Conservation (phyloP, 345 rosid genomes). For the Turnera subulata region DNA sequence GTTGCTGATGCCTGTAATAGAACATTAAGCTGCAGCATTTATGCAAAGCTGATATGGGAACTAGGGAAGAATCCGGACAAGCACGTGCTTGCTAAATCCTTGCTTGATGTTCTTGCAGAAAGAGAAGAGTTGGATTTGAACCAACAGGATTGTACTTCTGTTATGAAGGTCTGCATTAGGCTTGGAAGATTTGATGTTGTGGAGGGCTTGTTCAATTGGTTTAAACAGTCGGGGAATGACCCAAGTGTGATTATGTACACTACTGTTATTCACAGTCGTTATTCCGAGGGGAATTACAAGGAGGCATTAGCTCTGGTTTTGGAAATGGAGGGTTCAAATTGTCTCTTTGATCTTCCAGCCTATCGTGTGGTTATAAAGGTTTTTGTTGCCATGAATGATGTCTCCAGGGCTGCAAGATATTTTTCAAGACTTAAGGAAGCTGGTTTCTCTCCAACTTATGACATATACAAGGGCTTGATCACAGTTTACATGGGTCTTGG, state of each 20-base stretch:
- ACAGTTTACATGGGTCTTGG: conserved; percentile 48
- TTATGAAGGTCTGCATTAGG: conserved; percentile 78
- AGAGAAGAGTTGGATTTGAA: conserved; percentile 60
- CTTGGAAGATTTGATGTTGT: conserved; percentile 50
- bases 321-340: conserved; percentile 79
- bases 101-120: conserved; percentile 62
- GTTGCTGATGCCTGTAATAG: conserved; percentile 50
- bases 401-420: conserved; percentile 64
- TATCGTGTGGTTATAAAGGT: conserved; percentile 75
- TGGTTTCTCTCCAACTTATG: conserved; percentile 75
- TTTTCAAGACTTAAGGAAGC: conserved; percentile 82
- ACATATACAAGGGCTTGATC: conserved; percentile 52
- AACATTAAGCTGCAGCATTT: conserved; percentile 53
- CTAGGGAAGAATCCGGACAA: conserved; percentile 76
- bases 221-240: conserved; percentile 47
- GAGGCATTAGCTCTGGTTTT: conserved; percentile 82
- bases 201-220: conserved; percentile 68
- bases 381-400: conserved; percentile 69
- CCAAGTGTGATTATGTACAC: conserved; percentile 79
- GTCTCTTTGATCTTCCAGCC: conserved; percentile 80
- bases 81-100: conserved; percentile 32
- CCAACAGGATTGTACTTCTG: conserved; percentile 71
- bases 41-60: conserved; percentile 69
- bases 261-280: conserved; percentile 68
- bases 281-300: conserved; percentile 48